Evolutionary conservation across 768 basidiomycete species (phyloP), one percentile per base, ranked within the genome.

Genomic region (Clitopilus hobsonii): DNA sequence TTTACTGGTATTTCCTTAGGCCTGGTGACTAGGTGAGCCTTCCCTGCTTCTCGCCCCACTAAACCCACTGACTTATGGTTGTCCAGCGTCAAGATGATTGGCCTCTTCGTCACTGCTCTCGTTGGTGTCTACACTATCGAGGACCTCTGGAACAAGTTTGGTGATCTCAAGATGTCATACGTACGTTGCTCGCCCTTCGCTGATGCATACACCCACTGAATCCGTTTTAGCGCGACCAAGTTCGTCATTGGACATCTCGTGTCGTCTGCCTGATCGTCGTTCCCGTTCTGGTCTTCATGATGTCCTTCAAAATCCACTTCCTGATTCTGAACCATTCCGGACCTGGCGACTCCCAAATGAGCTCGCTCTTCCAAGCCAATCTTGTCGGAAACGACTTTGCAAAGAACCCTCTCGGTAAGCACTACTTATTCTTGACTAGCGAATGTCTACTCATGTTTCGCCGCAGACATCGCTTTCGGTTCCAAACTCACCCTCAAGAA

Each of bases 121-220:
- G 94, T 98, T 32, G 97, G 97, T 23, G 70, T 97, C 1, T 98
- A 99, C 71, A 98, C 97, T 0, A 83, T 98, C 54, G 95, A 98
- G 69, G 97, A 99, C 64, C 82, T 99, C 6, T 99, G 96, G 96
- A 88, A 95, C 41, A 98, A 98, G 70, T 95, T 98, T 68, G 96
- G 96, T 6, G 95, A 99, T 69, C 76, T 97, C 20, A 87, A 83
- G 63, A 94, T 99, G 90, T 79, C 92, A 25, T 76, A 82, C 56
- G 95, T 97, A 70, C 59, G 92, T 78, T 10, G 5, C 18, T 20
- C 8, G 11, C 6, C 24, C 28, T 14, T 16, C 24, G 16, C 45
- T 18, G 32, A 22, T 14, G 51, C 4, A 26, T n/a, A 29, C 51
- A 10, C 24, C 18, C 18, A 38, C 14, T 52, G 7, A 57, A 60